Conservation (phyloP, 352 stramenopile species). For the Pythium sp. region DNA sequence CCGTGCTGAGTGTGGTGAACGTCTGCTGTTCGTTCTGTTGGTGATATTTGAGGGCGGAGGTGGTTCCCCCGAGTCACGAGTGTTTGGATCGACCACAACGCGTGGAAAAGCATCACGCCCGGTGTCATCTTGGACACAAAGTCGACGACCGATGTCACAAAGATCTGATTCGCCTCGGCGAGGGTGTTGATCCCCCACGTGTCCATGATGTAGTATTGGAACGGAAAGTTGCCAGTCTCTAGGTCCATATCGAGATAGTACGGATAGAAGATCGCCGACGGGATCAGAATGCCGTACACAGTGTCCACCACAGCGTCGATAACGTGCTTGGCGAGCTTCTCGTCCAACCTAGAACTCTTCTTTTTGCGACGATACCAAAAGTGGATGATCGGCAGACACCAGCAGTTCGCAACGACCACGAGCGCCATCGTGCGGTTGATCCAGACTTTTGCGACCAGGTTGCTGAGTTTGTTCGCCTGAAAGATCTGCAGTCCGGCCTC, state of each 20-base stretch:
- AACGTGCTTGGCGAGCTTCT: neutral
- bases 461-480: slow-evolving; percentile 23
- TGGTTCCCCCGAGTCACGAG: neutral
- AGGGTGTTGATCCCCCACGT: neutral
- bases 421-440: slow-evolving; percentile 21
- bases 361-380: neutral
- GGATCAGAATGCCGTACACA: neutral
- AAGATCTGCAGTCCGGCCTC: slow-evolving; percentile 26
- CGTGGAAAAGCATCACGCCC: neutral
- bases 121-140: neutral
- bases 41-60: neutral
- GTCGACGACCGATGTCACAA: neutral
- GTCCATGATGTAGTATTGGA: neutral
- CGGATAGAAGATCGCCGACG: neutral
- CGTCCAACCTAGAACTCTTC: neutral
- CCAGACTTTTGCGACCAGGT: slow-evolving; percentile 12
- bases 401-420: slow-evolving; percentile 22
- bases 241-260: neutral
- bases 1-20: neutral
- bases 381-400: slow-evolving; percentile 19
- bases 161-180: neutral
- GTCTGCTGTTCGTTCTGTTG: neutral
- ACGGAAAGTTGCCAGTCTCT: neutral
- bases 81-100: neutral
- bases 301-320: neutral